Percentiles rank a stretch among this genome's conserved stretches.
These are phyloP conservation scores for Balakata baccata DNA, from an alignment of 345 rosid genomes.

Conservation along the genomic window DNA sequence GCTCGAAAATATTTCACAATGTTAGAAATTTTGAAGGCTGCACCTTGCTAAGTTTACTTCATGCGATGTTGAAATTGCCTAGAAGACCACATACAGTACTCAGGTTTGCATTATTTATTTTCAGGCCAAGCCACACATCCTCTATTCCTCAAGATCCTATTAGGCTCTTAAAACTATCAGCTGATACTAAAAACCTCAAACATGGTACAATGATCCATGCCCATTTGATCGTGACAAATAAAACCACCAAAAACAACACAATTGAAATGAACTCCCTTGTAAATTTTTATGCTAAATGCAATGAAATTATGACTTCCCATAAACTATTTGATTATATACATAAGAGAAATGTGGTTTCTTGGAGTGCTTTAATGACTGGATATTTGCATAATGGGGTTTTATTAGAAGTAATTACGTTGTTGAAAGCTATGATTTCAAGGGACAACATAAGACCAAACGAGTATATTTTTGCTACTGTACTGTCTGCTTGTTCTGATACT, in stretches of 20 bases:
- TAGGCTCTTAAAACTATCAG: constrained; percentile 50
- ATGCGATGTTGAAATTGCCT: constrained; percentile 2
- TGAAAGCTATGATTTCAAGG: constrained; percentile 47
- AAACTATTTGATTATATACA: constrained; percentile 60
- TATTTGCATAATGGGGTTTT: constrained; percentile 49
- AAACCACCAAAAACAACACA: constrained; percentile 9
- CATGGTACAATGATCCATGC: constrained; percentile 57
- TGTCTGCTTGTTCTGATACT: constrained; percentile 52
- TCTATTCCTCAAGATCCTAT: constrained; percentile 21
- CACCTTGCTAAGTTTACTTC: background rate
- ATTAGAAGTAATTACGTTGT: constrained; percentile 47
- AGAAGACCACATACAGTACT: constrained; percentile 2
- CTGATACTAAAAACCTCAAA: constrained; percentile 41
- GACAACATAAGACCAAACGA: constrained; percentile 49
- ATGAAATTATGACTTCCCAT: constrained; percentile 42
- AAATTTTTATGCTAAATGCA: constrained; percentile 55
- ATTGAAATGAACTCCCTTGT: constrained; percentile 44
- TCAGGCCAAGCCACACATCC: constrained; percentile 12
- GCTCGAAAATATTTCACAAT: background rate
- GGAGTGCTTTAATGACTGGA: constrained; percentile 69
- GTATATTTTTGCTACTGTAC: constrained; percentile 50
- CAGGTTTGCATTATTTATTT: constrained; percentile 14
- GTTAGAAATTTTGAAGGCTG: background rate
- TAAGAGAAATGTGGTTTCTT: constrained; percentile 61
- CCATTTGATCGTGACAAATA: constrained; percentile 40